A percentile compares a stretch with the other conserved stretches of the same genome.
Conservation (phyloP, 2,329 filamentous ascomycete species). For the Ceratocystis cacaofunesta region DNA sequence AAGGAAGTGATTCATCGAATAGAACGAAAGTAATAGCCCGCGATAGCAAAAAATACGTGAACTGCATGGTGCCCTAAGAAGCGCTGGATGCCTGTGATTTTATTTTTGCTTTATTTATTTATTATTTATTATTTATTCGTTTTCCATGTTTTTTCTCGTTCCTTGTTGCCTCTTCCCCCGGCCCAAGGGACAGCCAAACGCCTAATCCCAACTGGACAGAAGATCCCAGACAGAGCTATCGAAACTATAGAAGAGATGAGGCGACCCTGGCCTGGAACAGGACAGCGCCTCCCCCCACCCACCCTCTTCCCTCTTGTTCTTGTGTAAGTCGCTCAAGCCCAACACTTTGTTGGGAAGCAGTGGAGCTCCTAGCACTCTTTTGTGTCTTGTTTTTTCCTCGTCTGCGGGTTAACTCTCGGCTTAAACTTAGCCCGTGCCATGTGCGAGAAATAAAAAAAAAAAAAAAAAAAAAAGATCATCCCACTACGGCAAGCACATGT, state of each 20-base stretch:
- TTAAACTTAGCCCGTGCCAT: conserved; percentile 8
- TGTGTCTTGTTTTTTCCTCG: background rate
- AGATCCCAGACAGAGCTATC: background rate
- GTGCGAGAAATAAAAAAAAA: background rate
- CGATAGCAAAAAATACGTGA: background rate
- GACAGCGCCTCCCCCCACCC: background rate
- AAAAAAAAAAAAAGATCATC: background rate
- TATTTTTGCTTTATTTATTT: no score
- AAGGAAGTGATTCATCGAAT: background rate
- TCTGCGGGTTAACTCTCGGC: conserved; percentile 1
- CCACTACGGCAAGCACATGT: background rate
- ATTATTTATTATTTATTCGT: no score
- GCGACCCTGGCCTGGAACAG: background rate
- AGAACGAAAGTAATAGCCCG: background rate
- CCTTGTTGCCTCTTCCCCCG: no score
- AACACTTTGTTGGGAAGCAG: conserved; percentile 14
- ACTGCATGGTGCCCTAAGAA: background rate
- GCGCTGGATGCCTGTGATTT: background rate
- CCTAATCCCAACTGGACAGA: background rate
- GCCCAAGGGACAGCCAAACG: background rate
- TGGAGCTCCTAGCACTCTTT: background rate
- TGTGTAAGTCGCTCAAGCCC: background rate
- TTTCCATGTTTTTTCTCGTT: no score
- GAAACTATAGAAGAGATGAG: background rate
- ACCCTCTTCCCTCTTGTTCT: background rate